Base-by-base conservation (phyloP, 352 stramenopile species). In the Proteromonas lacertae region DNA sequence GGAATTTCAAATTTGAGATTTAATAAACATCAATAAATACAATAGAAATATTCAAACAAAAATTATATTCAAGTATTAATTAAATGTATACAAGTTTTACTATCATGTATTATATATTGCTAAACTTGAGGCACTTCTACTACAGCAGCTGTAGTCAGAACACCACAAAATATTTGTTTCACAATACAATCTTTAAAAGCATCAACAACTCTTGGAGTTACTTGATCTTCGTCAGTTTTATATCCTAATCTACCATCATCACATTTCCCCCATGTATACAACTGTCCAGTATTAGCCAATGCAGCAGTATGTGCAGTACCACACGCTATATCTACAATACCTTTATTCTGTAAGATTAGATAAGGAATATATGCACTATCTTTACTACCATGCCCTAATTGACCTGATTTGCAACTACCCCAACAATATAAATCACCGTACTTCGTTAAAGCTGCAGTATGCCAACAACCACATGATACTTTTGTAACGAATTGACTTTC, bases 391-490 rank as follows among this genome's bases (percentile, higher is more conserved):
- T 55, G 48, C 14, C 48, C 48, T 20, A 55, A 36, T 28, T 51
- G 51, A 16, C 48, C 48, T 22, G 34, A 59, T 24, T 55, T 51
- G 40, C 79, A 79, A 10, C 60, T 52, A 12, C 71, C 71, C 48
- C 51, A 59, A 10, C 47, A 56, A 40, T 52, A 60, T 10, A 59
- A 22, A 10, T 58, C 40, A 0, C 67, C 69, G 10, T 69, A 58
- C 0, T 55, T 51, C 0, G 66, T 78, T 1, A 86, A 64, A 0
- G 64, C 66, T 10, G 62, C 67, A 12, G 65, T 78, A 46, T 83
- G 72, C 21, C 44, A 62, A 14, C 57, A 61, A 9, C 71, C 71
- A 35, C 68, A 81, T 2, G 60, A 53, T 8, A 83, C 59, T 42
- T 80, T 43, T 42, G 1, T 50, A 37, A 35, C 9, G 4, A 23